Conservation (phyloP, 805 yeast genomes). For the Ascoidea tarda region DNA sequence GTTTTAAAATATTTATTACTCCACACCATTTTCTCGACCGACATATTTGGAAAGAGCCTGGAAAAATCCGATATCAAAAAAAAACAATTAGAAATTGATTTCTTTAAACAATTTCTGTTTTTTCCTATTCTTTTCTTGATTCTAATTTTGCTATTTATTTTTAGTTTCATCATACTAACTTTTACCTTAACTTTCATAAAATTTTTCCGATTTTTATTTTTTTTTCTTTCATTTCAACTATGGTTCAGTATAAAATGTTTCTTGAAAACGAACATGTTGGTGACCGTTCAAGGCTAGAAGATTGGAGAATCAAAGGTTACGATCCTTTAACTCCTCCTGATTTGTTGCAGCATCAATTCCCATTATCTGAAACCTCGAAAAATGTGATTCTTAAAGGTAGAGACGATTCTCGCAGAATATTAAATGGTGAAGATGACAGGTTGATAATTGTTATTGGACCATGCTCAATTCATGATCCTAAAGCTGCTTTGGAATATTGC, state of each 20-base stretch:
- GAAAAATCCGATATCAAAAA: too few relatives aligned
- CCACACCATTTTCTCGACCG: too few relatives aligned
- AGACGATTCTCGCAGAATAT: constrained; percentile 54
- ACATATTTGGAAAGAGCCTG: too few relatives aligned
- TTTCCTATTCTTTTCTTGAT: too few relatives aligned
- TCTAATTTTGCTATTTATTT: too few relatives aligned
- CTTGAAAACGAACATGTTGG: constrained; percentile 75
- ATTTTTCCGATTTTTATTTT: too few relatives aligned
- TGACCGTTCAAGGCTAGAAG: constrained; percentile 65
- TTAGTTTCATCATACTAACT: too few relatives aligned
- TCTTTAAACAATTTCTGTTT: too few relatives aligned
- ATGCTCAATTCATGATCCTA: constrained; percentile 91
- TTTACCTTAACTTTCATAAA: too few relatives aligned
- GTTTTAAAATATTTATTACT: too few relatives aligned
- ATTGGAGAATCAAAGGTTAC: constrained; percentile 76
- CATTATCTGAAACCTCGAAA: constrained; percentile 45
- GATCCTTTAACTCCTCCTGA: constrained; percentile 96
- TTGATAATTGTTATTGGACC: constrained; percentile 89
- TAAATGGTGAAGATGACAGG: constrained; percentile 78
- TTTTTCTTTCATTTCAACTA: too few relatives aligned
- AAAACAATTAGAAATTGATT: too few relatives aligned
- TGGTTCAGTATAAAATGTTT: constrained; percentile 40
- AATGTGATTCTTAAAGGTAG: constrained; percentile 63
- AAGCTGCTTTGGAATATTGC: constrained; percentile 85
- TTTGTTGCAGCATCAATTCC: constrained; percentile 74